Base-by-base conservation (phyloP, 257 asterid species). In the Verbena officinalis region DNA sequence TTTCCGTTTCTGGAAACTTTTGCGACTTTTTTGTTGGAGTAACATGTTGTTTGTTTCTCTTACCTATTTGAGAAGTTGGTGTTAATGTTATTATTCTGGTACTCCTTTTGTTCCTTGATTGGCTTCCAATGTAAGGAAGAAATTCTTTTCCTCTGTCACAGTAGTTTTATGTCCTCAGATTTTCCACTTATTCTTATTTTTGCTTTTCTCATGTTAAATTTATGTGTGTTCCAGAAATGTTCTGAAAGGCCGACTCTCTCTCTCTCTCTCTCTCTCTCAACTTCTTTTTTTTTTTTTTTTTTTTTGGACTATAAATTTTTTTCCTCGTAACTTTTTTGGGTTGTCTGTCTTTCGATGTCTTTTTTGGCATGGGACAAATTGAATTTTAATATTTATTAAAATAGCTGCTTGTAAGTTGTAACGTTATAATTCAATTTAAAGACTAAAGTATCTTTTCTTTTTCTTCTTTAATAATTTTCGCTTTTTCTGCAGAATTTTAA, bases 401-500 rank as follows among this genome's bases (percentile, higher is more conserved):
- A n/a, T n/a, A n/a, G 34, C 19, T 45, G 33, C 33, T 59, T 58
- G 16, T 42, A 1, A 17, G 13, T 23, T 9, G 8, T 54, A 58
- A 33, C 38, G 24, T 11, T 15, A 60, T 67, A 15, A 59, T 68
- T 34, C 46, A n/a, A 48, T n/a, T n/a, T n/a, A n/a, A n/a, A n/a
- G n/a, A n/a, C n/a, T 64, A 67, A 56, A 55, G 50, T 31, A 11
- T 9, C 27, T 21, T 46, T 15, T 57, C 36, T 12, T 21, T 50
- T 48, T 3, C 2, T 8, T 7, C 20, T 16, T n/a, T 19, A 9
- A 9, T 4, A 0, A n/a, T n/a, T 5, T 23, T 44, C 48, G 39
- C 16, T 58, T 21, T n/a, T 56, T 51, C 54, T 73, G 81, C 95
- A 93, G 98, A 87, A 82, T 59, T 93, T 87, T 77, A 93, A 89